A percentile compares a stretch with the other conserved stretches of the same genome.
Evolutionary conservation across 2,329 filamentous ascomycete genomes (phyloP).

Genomic region (Curvularia verruculosa): DNA sequence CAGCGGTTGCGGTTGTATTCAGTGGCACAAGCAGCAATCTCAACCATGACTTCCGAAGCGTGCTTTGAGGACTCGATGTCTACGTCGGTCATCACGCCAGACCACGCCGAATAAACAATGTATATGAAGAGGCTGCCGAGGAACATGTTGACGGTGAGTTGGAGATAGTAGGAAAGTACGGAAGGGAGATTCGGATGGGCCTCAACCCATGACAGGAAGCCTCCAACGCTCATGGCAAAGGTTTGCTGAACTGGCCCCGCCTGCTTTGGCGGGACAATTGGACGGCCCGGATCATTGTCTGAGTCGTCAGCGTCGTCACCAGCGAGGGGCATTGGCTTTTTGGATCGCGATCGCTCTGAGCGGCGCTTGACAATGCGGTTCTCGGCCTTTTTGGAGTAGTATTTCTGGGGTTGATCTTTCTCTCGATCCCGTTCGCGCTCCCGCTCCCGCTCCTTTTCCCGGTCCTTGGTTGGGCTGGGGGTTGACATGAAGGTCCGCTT

Average conservation of each 20-base stretch:
- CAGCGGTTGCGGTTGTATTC: conserved; percentile 81
- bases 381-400: conserved; percentile 48
- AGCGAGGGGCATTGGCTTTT: conserved; percentile 28
- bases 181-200: conserved; percentile 69
- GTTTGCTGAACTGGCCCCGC: conserved; percentile 24
- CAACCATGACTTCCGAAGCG: conserved; percentile 70
- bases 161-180: conserved; percentile 70
- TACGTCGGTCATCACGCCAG: conserved; percentile 76
- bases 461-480: conserved; percentile 51
- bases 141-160: conserved; percentile 69
- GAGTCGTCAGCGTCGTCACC: conserved; percentile 36
- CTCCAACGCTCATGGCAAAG: conserved; percentile 46
- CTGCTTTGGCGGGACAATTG: conserved; percentile 3
- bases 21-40: conserved; percentile 74
- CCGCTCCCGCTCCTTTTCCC: conserved; percentile 32
- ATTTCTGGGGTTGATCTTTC: conserved; percentile 27
- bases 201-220: conserved; percentile 67
- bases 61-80: conserved; percentile 72
- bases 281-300: conserved; percentile 24
- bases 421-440: conserved; percentile 39
- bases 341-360: conserved; percentile 29
- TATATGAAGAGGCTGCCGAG: conserved; percentile 66
- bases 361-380: conserved; percentile 46
- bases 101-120: conserved; percentile 71
- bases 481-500: conserved; percentile 33